A percentile compares a stretch with the other conserved stretches of the same genome.
phyloP scores from a whole-genome alignment of 345 rosid genomes.

The Microthlaspi erraticum region DNA sequence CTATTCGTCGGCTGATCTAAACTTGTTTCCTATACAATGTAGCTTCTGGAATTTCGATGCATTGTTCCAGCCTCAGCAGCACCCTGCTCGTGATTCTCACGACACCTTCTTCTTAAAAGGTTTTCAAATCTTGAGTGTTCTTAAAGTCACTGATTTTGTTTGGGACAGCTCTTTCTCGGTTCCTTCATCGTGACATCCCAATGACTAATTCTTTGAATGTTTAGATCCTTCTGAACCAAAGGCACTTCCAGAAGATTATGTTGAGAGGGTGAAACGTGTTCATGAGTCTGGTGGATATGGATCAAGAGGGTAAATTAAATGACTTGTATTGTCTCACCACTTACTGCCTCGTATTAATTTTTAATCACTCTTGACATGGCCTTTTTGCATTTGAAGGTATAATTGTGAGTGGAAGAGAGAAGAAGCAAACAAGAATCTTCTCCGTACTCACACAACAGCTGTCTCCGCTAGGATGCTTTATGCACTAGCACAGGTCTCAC shows the following conservation, averaged over 20 bases:
- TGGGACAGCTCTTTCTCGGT: background rate
- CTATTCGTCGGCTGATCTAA: constrained; percentile 15
- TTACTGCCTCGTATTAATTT: constrained; percentile 1
- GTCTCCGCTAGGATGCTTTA: constrained; percentile 88
- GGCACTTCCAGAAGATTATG: constrained; percentile 79
- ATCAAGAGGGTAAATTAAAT: constrained; percentile 59
- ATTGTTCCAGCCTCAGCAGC: constrained; percentile 95
- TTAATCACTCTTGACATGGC: background rate
- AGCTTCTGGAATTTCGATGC: constrained; percentile 99
- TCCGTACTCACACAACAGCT: constrained; percentile 92
- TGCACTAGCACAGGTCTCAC: constrained; percentile 75
- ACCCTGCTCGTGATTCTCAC: constrained; percentile 97
- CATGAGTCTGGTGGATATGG: no score
- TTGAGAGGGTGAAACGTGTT: constrained; percentile 67
- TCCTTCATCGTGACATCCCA: constrained; percentile 8
- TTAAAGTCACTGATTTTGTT: constrained; percentile 6
- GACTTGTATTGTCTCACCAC: constrained; percentile 23
- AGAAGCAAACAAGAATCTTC: constrained; percentile 88
- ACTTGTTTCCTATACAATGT: constrained; percentile 32
- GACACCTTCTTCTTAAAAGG: constrained; percentile 88
- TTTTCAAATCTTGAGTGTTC: constrained; percentile 40
- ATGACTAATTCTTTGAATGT: constrained; percentile 31
- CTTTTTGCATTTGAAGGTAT: constrained; percentile 53
- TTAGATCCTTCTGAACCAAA: constrained; percentile 82
- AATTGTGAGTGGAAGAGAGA: constrained; percentile 93